phyloP scores from a whole-genome alignment of 1,284 basidiomycete species.

The Ganoderma lingzhi region DNA sequence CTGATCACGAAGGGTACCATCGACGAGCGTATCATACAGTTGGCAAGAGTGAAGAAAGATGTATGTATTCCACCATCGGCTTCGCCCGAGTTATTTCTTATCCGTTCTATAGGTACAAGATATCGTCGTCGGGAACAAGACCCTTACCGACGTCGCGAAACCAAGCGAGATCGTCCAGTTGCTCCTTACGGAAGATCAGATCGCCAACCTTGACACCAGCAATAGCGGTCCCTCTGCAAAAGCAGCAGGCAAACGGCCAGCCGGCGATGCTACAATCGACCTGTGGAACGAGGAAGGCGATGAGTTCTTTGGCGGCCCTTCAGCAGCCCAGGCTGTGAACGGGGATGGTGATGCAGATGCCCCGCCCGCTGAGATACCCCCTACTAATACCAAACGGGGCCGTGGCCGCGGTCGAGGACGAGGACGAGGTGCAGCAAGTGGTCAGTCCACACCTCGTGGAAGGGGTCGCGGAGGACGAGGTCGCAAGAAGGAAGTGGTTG shows the following conservation, averaged over 20 bases:
- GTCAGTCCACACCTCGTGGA: constrained; percentile 29
- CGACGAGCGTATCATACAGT: constrained; percentile 96
- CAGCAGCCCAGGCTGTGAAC: constrained; percentile 24
- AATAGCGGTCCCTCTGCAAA: constrained; percentile 49
- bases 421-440: constrained; percentile 44
- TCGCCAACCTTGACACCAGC: constrained; percentile 64
- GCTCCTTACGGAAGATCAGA: constrained; percentile 93
- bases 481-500: constrained; percentile 34
- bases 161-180: constrained; percentile 98
- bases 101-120: constrained; percentile 84
- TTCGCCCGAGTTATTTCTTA: constrained; percentile 7
- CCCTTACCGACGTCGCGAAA: constrained; percentile 90
- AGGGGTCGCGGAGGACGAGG: constrained; percentile 31
- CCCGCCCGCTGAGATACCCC: constrained; percentile 38
- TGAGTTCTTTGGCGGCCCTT: constrained; percentile 76
- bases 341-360: constrained; percentile 48
- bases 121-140: constrained; percentile 98
- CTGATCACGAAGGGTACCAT: constrained; percentile 97
- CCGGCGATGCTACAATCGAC: constrained; percentile 58
- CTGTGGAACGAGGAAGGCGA: constrained; percentile 87
- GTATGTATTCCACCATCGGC: constrained; percentile 54
- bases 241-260: constrained; percentile 47
- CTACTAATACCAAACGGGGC: constrained; percentile 50
- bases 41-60: constrained; percentile 96
- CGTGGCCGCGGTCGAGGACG: constrained; percentile 46